Base-by-base conservation (phyloP, 2,329 filamentous ascomycete species). In the Acrodontium crateriforme region DNA sequence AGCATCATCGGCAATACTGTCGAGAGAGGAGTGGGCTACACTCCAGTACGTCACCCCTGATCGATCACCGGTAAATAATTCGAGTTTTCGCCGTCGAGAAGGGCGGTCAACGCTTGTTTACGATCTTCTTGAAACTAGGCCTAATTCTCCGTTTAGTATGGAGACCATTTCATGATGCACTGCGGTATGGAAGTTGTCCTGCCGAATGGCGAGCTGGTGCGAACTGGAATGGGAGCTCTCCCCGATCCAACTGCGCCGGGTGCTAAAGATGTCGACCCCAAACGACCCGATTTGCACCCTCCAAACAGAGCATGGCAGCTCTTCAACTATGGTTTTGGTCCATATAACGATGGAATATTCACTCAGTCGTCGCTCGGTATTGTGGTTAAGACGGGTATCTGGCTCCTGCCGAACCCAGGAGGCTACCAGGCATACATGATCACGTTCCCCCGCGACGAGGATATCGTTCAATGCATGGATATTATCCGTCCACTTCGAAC, bases 391-490 rank as follows among this genome's bases (percentile, higher is more conserved):
- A 63, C 71, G 56, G 67, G 66, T 0, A 56, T 69, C 38, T 60
- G 54, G 48, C 50, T 71, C 18, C 69, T 69, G 65, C 59, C 60
- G 2, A 65, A 65, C 24, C 63, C 62, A 63, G 13, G 65, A 66
- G 21, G 59, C 8, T 24, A 24, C 13, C 22, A 24, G 22, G 8
- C 9, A 13, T 24, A 10, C 22, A 15, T 25, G 15, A 24, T 35
- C 28, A 19, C 32, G 9, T 31, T 34, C 20, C 16, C 13, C 9
- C 3, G 14, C 11, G 28, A 27, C 20, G 12, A 23, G n/a, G 32
- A 34, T 18, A 18, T 34, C 3, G 17, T 16, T 8, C 24, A 13
- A 11, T 9, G 28, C 6, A 16, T 34, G 10, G 32, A 34, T 5
- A 27, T 26, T 15, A 34, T 34, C 22, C 18, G 28, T 3, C 32